These are phyloP conservation scores for Xylariaceae sp. DNA, from an alignment of 2,329 filamentous ascomycete genomes.

Conservation along the genomic window DNA sequence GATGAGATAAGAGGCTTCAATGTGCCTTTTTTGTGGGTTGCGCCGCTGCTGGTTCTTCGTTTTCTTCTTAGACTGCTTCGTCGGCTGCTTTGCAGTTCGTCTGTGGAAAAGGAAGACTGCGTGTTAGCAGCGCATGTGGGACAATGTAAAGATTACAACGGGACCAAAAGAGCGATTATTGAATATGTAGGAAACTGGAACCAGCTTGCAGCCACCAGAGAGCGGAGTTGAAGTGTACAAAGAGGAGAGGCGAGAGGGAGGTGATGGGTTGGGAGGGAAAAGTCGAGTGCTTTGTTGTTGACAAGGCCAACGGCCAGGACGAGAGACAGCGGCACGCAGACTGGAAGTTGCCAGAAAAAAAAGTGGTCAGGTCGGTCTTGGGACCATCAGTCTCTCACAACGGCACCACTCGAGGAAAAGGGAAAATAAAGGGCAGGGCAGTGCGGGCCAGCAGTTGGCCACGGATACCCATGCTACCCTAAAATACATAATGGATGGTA, in stretches of 20 bases:
- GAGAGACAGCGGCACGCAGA: slow-evolving; percentile 14
- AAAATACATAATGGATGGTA: slow-evolving; percentile 15
- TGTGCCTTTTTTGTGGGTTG: background rate
- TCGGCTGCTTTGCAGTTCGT: slow-evolving; percentile 18
- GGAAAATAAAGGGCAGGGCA: slow-evolving; percentile 22
- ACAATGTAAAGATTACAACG: slow-evolving; percentile 2
- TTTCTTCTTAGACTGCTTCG: slow-evolving; percentile 2
- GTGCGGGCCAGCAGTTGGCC: slow-evolving; percentile 28
- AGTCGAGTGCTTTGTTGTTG: slow-evolving; percentile 25
- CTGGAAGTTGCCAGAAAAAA: slow-evolving; percentile 26
- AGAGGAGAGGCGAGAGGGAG: slow-evolving; percentile 17
- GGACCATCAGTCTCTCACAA: slow-evolving; percentile 12
- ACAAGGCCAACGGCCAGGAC: slow-evolving; percentile 21
- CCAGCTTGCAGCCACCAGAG: slow-evolving; percentile 26
- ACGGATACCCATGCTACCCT: slow-evolving; percentile 23
- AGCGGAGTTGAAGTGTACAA: slow-evolving; percentile 22
- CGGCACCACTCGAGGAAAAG: slow-evolving; percentile 12
- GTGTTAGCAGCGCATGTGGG: slow-evolving; percentile 22
- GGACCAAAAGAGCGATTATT: slow-evolving; percentile 14
- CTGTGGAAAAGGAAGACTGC: slow-evolving; percentile 20
- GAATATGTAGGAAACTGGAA: slow-evolving; percentile 20
- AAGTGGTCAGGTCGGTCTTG: slow-evolving; percentile 23
- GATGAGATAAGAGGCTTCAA: slow-evolving; percentile 12
- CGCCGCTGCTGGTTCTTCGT: background rate
- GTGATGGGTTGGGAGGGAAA: slow-evolving; percentile 17